Evolutionary conservation across 306 rosid genomes (phyloP).

Genomic region (Quercus robur): DNA sequence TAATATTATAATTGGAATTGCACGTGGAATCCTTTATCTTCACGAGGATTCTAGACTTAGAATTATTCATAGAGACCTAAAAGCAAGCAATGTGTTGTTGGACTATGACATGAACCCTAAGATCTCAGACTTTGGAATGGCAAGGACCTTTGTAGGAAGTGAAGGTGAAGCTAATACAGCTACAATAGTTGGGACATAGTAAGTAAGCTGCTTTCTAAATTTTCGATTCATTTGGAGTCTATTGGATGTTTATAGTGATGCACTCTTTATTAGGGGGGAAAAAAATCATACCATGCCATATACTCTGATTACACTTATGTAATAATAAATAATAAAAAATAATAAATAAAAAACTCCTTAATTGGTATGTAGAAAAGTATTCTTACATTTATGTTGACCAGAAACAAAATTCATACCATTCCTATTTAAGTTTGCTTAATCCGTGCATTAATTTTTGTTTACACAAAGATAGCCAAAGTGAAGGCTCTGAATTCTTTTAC

Average conservation of each 20-base stretch:
- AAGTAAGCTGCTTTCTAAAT: background rate
- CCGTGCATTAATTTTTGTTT: too few species aligned
- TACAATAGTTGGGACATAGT: constrained; percentile 37
- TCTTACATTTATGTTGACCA: too few species aligned
- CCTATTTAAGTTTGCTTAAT: too few species aligned
- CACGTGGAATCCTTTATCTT: constrained; percentile 43
- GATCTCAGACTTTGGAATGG: constrained; percentile 55
- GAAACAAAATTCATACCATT: too few species aligned
- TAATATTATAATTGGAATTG: constrained; percentile 38
- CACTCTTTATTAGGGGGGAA: too few species aligned
- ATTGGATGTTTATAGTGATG: background rate
- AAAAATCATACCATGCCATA: too few species aligned
- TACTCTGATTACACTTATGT: too few species aligned
- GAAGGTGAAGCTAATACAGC: constrained; percentile 44
- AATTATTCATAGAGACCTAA: constrained; percentile 14
- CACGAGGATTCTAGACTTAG: constrained; percentile 43
- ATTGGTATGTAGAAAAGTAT: too few species aligned
- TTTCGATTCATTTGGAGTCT: background rate
- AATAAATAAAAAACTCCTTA: too few species aligned
- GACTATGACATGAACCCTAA: constrained; percentile 42
- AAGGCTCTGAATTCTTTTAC: too few species aligned
- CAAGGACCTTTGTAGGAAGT: constrained; percentile 34
- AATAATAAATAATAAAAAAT: too few species aligned
- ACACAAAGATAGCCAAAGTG: too few species aligned
- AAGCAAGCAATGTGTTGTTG: constrained; percentile 45